Conservation (phyloP, 345 rosid species). For the Moricandia moricandioides region DNA sequence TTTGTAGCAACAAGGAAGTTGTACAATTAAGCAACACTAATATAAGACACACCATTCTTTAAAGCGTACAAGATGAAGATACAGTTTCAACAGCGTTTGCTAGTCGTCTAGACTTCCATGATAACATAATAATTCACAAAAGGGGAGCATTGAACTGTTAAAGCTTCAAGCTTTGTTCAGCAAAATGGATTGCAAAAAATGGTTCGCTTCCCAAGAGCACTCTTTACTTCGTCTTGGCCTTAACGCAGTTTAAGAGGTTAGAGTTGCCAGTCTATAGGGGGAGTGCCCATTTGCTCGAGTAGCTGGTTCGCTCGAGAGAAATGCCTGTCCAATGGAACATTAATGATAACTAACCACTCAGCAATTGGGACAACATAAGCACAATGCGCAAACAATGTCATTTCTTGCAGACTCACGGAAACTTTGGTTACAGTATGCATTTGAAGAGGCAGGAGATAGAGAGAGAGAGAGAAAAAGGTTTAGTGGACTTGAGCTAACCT, state of each 20-base stretch:
- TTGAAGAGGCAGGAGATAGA: not conserved
- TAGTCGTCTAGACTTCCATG: constrained; percentile 4
- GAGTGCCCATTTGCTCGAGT: constrained; percentile 59
- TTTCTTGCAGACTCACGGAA: constrained; percentile 12
- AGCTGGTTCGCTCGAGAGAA: constrained; percentile 84
- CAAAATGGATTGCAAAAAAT: constrained; percentile 19
- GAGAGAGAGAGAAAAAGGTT: not conserved
- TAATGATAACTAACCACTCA: constrained; percentile 9
- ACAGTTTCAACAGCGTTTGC: constrained; percentile 5
- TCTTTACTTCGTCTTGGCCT: not conserved
- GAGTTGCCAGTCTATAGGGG: constrained; percentile 85
- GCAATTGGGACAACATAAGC: constrained; percentile 1
- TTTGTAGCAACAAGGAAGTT: not conserved
- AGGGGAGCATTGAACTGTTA: not conserved
- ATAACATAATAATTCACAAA: constrained; percentile 21
- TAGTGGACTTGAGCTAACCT: constrained; percentile 50
- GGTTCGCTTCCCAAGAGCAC: not conserved
- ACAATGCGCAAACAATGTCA: not conserved
- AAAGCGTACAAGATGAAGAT: not conserved
- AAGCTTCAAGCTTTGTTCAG: constrained; percentile 15
- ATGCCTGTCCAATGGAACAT: constrained; percentile 52
- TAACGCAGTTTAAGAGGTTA: constrained; percentile 33
- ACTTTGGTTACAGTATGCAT: constrained; percentile 3
- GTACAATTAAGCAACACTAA: constrained; percentile 2
- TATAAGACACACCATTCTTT: not conserved